Evolutionary conservation across 805 yeast species (phyloP).

Genomic region (Yarrowia sp.): DNA sequence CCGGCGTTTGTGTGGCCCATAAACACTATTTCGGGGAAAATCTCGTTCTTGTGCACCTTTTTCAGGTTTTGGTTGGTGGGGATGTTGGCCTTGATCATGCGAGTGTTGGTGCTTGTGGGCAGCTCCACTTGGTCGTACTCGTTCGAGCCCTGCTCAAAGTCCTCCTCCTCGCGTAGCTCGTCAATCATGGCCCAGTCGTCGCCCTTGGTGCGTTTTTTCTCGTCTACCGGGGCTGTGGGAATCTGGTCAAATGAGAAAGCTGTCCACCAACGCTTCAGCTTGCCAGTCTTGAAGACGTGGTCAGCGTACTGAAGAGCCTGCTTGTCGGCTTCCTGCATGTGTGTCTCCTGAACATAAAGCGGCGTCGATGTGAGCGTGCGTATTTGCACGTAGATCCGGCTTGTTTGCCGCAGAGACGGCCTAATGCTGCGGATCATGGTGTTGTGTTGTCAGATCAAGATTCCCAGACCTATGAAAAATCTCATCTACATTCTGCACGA

Average conservation of each 20-base stretch:
- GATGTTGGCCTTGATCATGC: slow-evolving; percentile 24
- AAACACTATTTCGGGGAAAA: slow-evolving; percentile 70
- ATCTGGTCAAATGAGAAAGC: slow-evolving; percentile 20
- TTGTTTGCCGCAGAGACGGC: background rate
- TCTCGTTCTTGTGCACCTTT: slow-evolving; percentile 23
- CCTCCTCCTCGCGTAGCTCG: background rate
- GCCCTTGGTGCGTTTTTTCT: background rate
- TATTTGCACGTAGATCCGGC: background rate
- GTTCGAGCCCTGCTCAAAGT: background rate
- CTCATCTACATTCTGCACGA: background rate
- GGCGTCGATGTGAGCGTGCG: slow-evolving; percentile 12
- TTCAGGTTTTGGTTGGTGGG: slow-evolving; percentile 17
- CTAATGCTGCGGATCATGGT: background rate
- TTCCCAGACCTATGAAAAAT: background rate
- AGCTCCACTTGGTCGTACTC: background rate
- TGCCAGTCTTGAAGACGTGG: slow-evolving; percentile 21
- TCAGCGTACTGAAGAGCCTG: slow-evolving; percentile 11
- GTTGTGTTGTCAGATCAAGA: background rate
- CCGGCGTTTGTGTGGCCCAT: slow-evolving; percentile 87
- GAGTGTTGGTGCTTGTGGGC: background rate
- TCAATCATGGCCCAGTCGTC: slow-evolving; percentile 23
- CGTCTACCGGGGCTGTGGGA: slow-evolving; percentile 20
- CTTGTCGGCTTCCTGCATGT: slow-evolving; percentile 5
- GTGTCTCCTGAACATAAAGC: slow-evolving; percentile 1
- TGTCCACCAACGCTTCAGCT: slow-evolving; percentile 17